Percentiles rank a stretch among this genome's conserved stretches.
phyloP scores from a whole-genome alignment of 2,329 filamentous ascomycete genomes.

The Bretziella fagacearum region DNA sequence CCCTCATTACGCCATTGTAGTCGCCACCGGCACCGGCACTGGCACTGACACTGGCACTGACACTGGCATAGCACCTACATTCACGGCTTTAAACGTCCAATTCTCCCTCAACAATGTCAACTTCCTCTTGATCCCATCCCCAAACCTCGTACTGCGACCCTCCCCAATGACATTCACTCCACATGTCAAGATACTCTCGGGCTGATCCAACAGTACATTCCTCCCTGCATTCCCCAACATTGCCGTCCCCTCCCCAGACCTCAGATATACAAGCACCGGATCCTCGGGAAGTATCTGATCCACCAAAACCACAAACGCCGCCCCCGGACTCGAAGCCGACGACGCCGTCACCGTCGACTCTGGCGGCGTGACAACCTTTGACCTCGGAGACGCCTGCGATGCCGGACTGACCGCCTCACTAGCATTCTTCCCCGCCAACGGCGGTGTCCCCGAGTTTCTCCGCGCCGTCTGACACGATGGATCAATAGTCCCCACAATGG shows the following conservation, averaged over 20 bases:
- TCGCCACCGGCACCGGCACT: not conserved
- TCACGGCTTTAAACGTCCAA: conserved; percentile 21
- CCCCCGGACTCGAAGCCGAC: conserved; percentile 8
- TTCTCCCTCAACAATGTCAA: conserved; percentile 23
- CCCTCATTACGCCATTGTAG: not conserved
- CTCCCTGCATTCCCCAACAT: conserved; percentile 23
- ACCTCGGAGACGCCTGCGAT: conserved; percentile 7
- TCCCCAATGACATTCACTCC: conserved; percentile 25
- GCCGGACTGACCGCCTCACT: not conserved
- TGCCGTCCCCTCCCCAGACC: conserved; percentile 25
- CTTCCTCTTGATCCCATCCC: conserved; percentile 31
- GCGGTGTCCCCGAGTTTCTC: not conserved
- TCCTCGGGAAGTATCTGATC: conserved; percentile 28
- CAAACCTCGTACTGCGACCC: conserved; percentile 26
- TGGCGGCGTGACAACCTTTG: conserved; percentile 6
- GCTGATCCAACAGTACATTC: conserved; percentile 23
- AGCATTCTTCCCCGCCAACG: not conserved
- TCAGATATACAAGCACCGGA: conserved; percentile 22
- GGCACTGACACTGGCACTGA: not conserved
- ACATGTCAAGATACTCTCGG: conserved; percentile 25
- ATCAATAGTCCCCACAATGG: not conserved
- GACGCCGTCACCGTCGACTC: conserved; percentile 3
- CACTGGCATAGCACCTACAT: not conserved
- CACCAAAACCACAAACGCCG: conserved; percentile 20
- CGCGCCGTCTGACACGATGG: not conserved